Evolutionary conservation across 2,329 filamentous ascomycete species (phyloP).

Genomic region (Botrytis cinerea): DNA sequence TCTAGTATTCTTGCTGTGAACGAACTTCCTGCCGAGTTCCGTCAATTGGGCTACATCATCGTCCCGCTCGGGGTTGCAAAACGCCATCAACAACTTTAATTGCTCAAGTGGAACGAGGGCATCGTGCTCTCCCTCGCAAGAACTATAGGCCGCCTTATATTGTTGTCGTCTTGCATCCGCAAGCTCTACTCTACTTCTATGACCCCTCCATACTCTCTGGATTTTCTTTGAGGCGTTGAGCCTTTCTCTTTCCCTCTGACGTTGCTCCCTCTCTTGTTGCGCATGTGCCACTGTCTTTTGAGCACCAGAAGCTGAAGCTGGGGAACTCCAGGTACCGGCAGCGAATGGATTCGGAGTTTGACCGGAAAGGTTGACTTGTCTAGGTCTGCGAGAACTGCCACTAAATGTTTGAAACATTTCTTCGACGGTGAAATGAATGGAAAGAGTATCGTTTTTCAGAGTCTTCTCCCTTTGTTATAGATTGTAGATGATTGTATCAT

Average conservation of each 20-base stretch:
- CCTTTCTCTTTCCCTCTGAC: conserved; percentile 78
- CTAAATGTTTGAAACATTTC: conserved; percentile 91
- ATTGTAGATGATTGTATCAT: conserved; percentile 28
- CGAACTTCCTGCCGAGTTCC: conserved; percentile 43
- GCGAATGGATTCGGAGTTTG: conserved; percentile 79
- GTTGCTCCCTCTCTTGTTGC: conserved; percentile 78
- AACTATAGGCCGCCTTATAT: conserved; percentile 58
- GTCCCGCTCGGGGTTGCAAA: conserved; percentile 49
- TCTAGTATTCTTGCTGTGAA: conserved; percentile 40
- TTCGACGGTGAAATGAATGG: conserved; percentile 24
- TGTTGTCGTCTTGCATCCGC: conserved; percentile 57
- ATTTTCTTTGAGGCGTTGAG: conserved; percentile 72
- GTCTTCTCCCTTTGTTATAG: conserved; percentile 17
- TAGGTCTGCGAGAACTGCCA: conserved; percentile 78
- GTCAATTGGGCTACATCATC: conserved; percentile 54
- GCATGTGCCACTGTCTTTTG: conserved; percentile 81
- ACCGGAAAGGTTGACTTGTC: conserved; percentile 93
- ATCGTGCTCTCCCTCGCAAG: background rate
- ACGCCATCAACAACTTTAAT: conserved; percentile 51
- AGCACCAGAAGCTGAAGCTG: conserved; percentile 59
- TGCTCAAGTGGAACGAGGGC: conserved; percentile 43
- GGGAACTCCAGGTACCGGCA: conserved; percentile 54
- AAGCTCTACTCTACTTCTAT: conserved; percentile 61
- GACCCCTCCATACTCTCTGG: conserved; percentile 81
- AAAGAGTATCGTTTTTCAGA: background rate